phyloP scores from a whole-genome alignment of 768 basidiomycete species.

The Boletus rufocinnamomeus region DNA sequence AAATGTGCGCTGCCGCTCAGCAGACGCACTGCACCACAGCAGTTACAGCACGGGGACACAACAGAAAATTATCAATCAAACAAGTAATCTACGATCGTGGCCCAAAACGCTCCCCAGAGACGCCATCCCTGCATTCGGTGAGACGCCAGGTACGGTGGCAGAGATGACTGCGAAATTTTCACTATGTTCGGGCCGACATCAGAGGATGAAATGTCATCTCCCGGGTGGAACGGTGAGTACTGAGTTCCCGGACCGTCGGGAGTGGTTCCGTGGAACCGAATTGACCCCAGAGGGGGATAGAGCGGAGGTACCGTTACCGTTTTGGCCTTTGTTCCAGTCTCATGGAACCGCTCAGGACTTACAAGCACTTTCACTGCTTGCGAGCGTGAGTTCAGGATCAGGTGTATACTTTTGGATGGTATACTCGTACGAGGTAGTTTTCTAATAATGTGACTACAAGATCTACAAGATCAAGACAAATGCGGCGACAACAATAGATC shows the following conservation, averaged over 20 bases:
- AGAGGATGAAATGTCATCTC: not conserved
- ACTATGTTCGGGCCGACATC: not conserved
- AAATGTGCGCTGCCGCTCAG: not conserved
- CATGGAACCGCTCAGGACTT: not conserved
- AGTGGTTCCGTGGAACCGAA: not conserved
- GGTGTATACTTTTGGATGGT: conserved; percentile 10
- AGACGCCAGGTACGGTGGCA: not conserved
- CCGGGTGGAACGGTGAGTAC: too few species aligned
- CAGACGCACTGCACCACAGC: not conserved
- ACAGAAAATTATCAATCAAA: not conserved
- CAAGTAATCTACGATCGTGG: not conserved
- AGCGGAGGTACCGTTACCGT: not conserved
- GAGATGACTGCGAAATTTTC: not conserved
- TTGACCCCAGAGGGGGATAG: not conserved
- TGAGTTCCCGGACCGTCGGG: not conserved
- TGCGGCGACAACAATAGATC: conserved; percentile 1
- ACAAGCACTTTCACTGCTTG: not conserved
- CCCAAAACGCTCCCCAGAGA: not conserved
- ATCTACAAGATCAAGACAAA: not conserved
- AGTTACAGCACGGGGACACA: not conserved
- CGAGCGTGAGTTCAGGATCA: not conserved
- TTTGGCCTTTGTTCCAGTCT: not conserved
- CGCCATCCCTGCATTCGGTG: not conserved
- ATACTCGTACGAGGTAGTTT: conserved; percentile 6
- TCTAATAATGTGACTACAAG: conserved; percentile 14